Evolutionary conservation across 805 yeast genomes (phyloP), one percentile per base, ranked within the genome.

Genomic region (Sporopachydermia quercuum): DNA sequence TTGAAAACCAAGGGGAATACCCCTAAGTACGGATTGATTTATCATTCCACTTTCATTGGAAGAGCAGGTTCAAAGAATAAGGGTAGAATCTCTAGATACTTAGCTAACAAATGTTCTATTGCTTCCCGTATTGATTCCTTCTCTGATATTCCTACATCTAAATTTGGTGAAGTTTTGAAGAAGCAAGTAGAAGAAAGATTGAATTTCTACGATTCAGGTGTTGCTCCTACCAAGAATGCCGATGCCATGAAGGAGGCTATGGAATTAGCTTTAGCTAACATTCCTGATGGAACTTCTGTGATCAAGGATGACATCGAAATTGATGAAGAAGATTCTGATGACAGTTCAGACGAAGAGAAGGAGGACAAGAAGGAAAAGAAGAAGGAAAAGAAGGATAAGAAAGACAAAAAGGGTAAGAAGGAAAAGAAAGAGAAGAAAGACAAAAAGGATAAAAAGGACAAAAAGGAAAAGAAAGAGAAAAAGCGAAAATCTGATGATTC

Each of bases 81-180:
- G 77, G 98, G 98, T 65, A 81, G 97, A 74, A 91, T 91, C 51
- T 89, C 98, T 38, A 81, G 98, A 68, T 91, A 87, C 67, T 71
- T 91, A 65, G 98, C 98, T 49, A 91, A 91, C 80, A 91, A 91
- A 68, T 89, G 97, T 75, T 81, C 98, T 35, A 89, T 91, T 66
- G 98, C 98, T 44, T 85, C 96, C 39, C 85, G 98, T 74, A 89
- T 91, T 55, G 98, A 91, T 67, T 85, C 85, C 68, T 91, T 85
- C 64, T 80, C 96, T 42, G 98, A 91, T 60, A 83, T 79, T 60
- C 96, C 98, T 55, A 70, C 85, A 36, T 81, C 79, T 46, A 83
- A 75, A 40, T 91, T 91, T 53, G 98, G 98, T 61, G 70, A 74
- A 52, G 78, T 87, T 42, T 75, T 91, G 63, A 87, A 85, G 72